These are phyloP conservation scores for Nectriaceae sp. DNA, from an alignment of 2,329 filamentous ascomycete species.

Conservation along the genomic window DNA sequence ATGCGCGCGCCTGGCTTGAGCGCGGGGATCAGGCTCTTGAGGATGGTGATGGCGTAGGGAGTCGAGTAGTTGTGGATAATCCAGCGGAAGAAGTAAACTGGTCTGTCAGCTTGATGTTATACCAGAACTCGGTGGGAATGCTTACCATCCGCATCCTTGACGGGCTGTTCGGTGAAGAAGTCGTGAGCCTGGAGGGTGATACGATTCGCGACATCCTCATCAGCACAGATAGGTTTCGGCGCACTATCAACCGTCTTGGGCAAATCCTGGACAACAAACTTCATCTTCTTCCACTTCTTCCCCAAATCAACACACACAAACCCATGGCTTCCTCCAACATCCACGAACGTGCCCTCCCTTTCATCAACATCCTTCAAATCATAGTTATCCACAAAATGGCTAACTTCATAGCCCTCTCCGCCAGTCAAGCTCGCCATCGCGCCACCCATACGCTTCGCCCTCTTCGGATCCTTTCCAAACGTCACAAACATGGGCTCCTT, in stretches of 20 bases:
- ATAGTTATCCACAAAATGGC: slow-evolving; percentile 54
- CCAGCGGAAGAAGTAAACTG: slow-evolving; percentile 60
- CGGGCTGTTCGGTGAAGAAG: slow-evolving; percentile 58
- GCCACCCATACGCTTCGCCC: slow-evolving; percentile 52
- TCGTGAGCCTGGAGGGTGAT: slow-evolving; percentile 53
- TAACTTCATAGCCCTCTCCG: slow-evolving; percentile 57
- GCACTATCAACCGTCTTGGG: slow-evolving; percentile 49
- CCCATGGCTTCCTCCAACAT: slow-evolving; percentile 60
- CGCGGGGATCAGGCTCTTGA: slow-evolving; percentile 53
- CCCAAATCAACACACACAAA: slow-evolving; percentile 59
- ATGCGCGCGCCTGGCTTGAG: slow-evolving; percentile 56
- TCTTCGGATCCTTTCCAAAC: slow-evolving; percentile 48
- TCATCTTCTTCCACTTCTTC: slow-evolving; percentile 48
- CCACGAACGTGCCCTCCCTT: slow-evolving; percentile 52
- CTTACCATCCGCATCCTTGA: slow-evolving; percentile 53
- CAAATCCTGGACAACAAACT: slow-evolving; percentile 59
- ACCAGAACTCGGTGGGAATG: not conserved
- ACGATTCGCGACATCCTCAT: slow-evolving; percentile 39
- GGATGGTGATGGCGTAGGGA: slow-evolving; percentile 49
- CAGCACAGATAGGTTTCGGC: slow-evolving; percentile 43
- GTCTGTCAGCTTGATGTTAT: slow-evolving; percentile 10
- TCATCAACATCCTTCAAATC: slow-evolving; percentile 52
- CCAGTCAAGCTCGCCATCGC: slow-evolving; percentile 58
- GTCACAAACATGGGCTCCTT: slow-evolving; percentile 57
- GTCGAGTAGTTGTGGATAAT: slow-evolving; percentile 65